Percentiles rank a stretch among this genome's conserved stretches.
phyloP scores from a whole-genome alignment of 192 early-diverging fungal genomes.

The Coemansia biformis region DNA sequence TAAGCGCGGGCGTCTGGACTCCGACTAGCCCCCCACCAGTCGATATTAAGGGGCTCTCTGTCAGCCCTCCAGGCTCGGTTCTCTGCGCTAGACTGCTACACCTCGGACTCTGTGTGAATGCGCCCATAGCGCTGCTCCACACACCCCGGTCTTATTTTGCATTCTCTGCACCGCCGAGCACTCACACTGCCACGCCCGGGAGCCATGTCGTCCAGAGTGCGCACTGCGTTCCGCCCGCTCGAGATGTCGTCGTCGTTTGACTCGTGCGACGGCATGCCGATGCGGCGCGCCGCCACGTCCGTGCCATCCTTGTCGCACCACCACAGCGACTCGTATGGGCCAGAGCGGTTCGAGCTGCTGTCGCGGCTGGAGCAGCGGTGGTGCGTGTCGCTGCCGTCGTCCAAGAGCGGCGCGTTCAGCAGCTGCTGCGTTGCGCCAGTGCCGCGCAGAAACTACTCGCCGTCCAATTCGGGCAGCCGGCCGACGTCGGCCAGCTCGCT shows the following conservation, averaged over 20 bases:
- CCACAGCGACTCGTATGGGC: conserved; percentile 14
- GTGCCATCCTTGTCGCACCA: conserved; percentile 21
- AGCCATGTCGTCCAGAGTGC: conserved; percentile 36
- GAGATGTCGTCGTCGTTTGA: conserved; percentile 29
- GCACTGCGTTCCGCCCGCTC: conserved; percentile 49
- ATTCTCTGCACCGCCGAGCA: not conserved
- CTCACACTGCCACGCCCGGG: too few species aligned
- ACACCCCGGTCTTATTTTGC: too few species aligned
- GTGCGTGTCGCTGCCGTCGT: conserved; percentile 21
- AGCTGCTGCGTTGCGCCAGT: conserved; percentile 36
- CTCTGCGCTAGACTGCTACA: too few species aligned
- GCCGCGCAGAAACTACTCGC: conserved; percentile 17
- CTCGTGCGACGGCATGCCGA: conserved; percentile 1
- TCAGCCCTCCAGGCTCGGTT: too few species aligned
- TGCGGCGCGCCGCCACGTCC: conserved; percentile 35
- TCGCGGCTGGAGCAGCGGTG: conserved; percentile 45
- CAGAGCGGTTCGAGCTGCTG: conserved; percentile 33
- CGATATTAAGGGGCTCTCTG: too few species aligned
- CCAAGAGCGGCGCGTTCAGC: conserved; percentile 12
- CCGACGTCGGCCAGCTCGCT: conserved; percentile 23
- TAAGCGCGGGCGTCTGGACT: too few species aligned
- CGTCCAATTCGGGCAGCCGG: conserved; percentile 7
- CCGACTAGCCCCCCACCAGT: too few species aligned
- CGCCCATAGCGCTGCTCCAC: too few species aligned
- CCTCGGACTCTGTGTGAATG: too few species aligned